Base-by-base conservation (phyloP, 192 early-diverging fungal genomes). In the Coemansia sp. region DNA sequence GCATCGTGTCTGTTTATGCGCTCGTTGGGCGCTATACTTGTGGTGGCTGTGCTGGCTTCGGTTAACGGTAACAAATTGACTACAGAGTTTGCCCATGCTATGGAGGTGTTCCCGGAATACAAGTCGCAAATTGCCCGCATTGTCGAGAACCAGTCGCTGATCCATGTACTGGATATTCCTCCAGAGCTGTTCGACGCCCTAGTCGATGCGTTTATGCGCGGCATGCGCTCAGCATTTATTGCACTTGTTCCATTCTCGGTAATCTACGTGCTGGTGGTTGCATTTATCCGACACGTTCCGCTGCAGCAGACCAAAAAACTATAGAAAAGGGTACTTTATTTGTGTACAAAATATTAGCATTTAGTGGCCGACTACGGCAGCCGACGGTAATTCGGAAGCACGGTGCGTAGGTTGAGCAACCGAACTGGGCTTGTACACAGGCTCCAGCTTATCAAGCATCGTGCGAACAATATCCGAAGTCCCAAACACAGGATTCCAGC, bases 1-100 rank as follows among this genome's bases (percentile, higher is more conserved):
- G 75, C 89, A 0, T 65, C 86, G 29, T 77, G 80, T 8, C 75
- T 84, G 45, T 93, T 91, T 51, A 85, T 85, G 69, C 86, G 88
- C 45, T 82, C 84, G 15, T 72, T 89, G 50, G 90, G 88, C 32
- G 66, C 75, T 9, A 75, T 72, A 10, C 57, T 89, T 51, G 83
- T 85, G 7, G 62, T 90, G 15, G 83, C 85, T 3, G 80, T 87
- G 47, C 81, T 83, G 21, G 78, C 72, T 19, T 83, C 82, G 43
- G 69, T 86, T 17, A 83, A 87, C 69, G 84, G 84, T 65, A 90
- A 92, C 7, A 23, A 47, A 39, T 38, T 66, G 62, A 76, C 66
- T 51, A 64, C 23, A 14, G 63, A 41, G 69, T 75, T 84, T 11
- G n/a, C 56, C 12, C 29, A 37, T 39, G 38, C 39, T 11, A 29